These are phyloP conservation scores for Glycine soja DNA, from an alignment of 306 rosid species.

Conservation along the genomic window DNA sequence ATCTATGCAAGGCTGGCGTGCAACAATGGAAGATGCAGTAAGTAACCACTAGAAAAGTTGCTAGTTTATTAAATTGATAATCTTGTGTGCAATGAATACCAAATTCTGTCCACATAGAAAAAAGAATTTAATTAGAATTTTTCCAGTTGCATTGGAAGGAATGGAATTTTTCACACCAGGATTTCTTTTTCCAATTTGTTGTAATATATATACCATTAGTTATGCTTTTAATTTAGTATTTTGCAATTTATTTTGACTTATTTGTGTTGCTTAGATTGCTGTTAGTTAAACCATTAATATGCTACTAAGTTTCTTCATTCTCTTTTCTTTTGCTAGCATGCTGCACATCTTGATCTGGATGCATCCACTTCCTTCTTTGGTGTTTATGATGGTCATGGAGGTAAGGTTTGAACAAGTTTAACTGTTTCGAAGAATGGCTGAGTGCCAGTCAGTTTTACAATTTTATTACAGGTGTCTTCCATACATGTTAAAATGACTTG, in stretches of 20 bases:
- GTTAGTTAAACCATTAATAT: slow-evolving; percentile 16
- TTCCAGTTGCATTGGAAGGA: no score
- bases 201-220: no score
- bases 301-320: slow-evolving; percentile 33
- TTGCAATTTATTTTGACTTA: slow-evolving; percentile 3
- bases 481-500: background rate
- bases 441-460: slow-evolving; percentile 2
- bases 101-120: background rate
- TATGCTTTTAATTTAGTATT: no score
- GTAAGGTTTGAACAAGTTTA: slow-evolving; percentile 53
- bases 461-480: background rate
- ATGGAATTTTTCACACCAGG: no score
- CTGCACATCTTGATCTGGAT: slow-evolving; percentile 89
- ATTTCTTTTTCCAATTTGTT: no score
- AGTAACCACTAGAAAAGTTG: slow-evolving; percentile 46
- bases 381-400: slow-evolving; percentile 97
- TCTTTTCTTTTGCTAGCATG: slow-evolving; percentile 67
- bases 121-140: no score
- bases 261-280: slow-evolving; percentile 28
- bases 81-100: background rate
- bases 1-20: slow-evolving; percentile 99
- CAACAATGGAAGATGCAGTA: slow-evolving; percentile 98
- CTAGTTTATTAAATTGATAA: slow-evolving; percentile 31
- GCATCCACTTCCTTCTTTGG: slow-evolving; percentile 85
- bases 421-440: slow-evolving; percentile 24